A percentile compares a stretch with the other conserved stretches of the same genome.
Conservation (phyloP, 371 early-diverging fungal genomes). For the Entomophthora muscae region DNA sequence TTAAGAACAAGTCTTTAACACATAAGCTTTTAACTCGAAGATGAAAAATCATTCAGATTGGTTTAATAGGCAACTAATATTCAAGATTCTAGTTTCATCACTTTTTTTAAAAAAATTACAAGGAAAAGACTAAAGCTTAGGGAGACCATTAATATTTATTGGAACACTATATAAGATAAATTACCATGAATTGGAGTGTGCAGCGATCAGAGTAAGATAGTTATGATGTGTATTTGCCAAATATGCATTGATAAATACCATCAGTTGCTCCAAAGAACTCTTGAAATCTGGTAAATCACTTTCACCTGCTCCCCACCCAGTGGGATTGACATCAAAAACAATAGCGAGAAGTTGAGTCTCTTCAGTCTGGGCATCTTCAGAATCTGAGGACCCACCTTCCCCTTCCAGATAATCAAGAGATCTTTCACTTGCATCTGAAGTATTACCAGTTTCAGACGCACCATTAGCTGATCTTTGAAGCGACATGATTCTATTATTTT, state of each 20-base stretch:
- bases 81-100: no score
- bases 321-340: constrained; percentile 4
- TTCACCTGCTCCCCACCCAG: background rate
- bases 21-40: no score
- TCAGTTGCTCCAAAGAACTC: constrained; percentile 1
- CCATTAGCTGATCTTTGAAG: background rate
- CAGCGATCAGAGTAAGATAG: constrained; percentile 1
- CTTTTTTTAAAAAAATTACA: no score
- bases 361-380: background rate
- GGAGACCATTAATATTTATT: no score
- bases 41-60: no score
- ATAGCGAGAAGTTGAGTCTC: constrained; percentile 1
- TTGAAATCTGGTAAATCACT: background rate
- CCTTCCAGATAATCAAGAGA: background rate
- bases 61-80: no score
- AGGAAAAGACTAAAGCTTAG: no score
- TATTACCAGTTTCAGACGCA: background rate
- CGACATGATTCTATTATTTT: background rate
- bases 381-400: background rate
- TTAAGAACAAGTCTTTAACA: no score
- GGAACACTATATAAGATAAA: background rate
- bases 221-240: background rate
- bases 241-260: constrained; percentile 4
- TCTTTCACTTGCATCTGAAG: background rate
- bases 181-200: constrained; percentile 6